Evolutionary conservation across 192 early-diverging fungal species (phyloP).

Genomic region (Allomyces javanicus): DNA sequence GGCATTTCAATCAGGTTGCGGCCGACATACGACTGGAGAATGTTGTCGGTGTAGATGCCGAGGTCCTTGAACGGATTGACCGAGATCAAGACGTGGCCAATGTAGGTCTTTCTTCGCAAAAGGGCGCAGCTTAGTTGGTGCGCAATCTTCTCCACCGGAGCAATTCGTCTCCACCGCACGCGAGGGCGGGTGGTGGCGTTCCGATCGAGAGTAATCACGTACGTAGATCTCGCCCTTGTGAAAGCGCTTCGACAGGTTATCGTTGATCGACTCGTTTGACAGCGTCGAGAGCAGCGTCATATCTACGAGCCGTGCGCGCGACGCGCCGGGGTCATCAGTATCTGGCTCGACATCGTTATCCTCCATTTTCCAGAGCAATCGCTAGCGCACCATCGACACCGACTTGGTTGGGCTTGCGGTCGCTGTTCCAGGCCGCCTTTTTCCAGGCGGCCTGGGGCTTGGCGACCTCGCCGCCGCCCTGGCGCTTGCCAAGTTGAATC

Average conservation of each 20-base stretch:
- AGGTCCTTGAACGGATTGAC: conserved; percentile 95
- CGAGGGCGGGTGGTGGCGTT: no score
- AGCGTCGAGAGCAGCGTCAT: conserved; percentile 87
- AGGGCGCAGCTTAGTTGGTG: not conserved
- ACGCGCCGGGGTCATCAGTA: no score
- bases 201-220: conserved; percentile 15
- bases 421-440: not conserved
- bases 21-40: conserved; percentile 68
- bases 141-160: no score
- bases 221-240: conserved; percentile 74
- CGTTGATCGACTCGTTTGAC: conserved; percentile 84
- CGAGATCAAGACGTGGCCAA: conserved; percentile 69
- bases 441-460: not conserved
- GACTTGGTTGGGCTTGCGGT: not conserved
- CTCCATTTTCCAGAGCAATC: no score
- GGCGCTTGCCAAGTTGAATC: no score
- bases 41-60: conserved; percentile 79
- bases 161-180: no score
- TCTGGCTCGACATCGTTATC: no score
- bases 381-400: not conserved
- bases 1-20: conserved; percentile 72
- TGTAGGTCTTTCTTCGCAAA: conserved; percentile 53
- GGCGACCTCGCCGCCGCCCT: no score
- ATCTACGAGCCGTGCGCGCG: conserved; percentile 18
- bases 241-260: conserved; percentile 80